These are phyloP conservation scores for Xylariaceae sp. DNA, from an alignment of 2,329 filamentous ascomycete species.

Conservation along the genomic window DNA sequence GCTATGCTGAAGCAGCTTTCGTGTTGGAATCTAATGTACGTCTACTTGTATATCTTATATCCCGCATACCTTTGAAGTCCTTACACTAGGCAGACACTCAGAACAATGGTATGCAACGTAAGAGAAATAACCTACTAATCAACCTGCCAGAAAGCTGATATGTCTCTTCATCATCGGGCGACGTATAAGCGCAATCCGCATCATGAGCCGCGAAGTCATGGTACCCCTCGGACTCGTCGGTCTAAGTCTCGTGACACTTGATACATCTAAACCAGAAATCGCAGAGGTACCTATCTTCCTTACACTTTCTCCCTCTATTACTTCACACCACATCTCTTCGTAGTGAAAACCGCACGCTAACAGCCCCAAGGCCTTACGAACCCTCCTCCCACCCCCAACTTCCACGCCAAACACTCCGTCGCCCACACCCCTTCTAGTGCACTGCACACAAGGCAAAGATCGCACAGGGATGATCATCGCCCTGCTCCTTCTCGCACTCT, in stretches of 20 bases:
- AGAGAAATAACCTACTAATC: neutral
- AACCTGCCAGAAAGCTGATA: constrained; percentile 50
- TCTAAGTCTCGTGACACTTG: constrained; percentile 65
- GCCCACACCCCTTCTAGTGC: constrained; percentile 58
- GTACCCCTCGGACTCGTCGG: constrained; percentile 66
- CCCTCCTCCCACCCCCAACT: neutral
- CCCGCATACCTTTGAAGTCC: neutral
- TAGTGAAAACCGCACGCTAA: neutral
- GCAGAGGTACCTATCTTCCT: constrained; percentile 32
- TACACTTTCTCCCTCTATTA: neutral
- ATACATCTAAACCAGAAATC: constrained; percentile 62
- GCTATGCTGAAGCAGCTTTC: constrained; percentile 64
- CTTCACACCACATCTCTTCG: neutral
- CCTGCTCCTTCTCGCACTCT: constrained; percentile 62
- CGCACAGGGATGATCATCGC: constrained; percentile 70
- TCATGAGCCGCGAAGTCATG: constrained; percentile 70
- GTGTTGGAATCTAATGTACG: constrained; percentile 62
- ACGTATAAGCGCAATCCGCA: constrained; percentile 62
- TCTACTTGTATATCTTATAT: neutral
- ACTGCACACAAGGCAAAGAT: constrained; percentile 90
- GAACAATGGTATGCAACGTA: neutral
- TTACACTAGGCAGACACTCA: neutral
- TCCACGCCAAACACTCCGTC: neutral
- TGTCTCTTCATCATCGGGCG: constrained; percentile 57
- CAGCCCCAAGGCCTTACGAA: neutral